Conservation (phyloP, 768 basidiomycete species). For the Phylloporus sp. region DNA sequence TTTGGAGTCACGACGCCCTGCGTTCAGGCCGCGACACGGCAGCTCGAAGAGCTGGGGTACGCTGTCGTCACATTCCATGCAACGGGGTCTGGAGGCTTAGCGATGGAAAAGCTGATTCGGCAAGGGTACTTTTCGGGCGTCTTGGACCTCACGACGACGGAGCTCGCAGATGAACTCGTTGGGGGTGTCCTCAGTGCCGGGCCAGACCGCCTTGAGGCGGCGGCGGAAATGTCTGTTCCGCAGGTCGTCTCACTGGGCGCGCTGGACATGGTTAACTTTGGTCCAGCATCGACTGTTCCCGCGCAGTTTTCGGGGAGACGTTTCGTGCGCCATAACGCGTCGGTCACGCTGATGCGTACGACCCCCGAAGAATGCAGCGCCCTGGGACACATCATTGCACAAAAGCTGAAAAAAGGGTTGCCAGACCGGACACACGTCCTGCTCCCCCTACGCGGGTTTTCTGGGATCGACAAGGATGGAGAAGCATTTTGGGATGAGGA, state of each 20-base stretch:
- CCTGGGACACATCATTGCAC: constrained; percentile 19
- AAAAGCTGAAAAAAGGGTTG: constrained; percentile 17
- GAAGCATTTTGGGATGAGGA: constrained; percentile 25
- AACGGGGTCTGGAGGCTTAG: constrained; percentile 26
- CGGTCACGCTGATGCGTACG: constrained; percentile 32
- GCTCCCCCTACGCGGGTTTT: constrained; percentile 25
- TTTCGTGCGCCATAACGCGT: constrained; percentile 25
- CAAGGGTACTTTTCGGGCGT: constrained; percentile 25
- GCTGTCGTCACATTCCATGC: constrained; percentile 24
- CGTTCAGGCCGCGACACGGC: constrained; percentile 16
- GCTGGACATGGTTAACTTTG: constrained; percentile 35
- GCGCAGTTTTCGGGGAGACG: constrained; percentile 13
- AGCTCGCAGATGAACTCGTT: constrained; percentile 31
- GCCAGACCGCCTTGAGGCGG: constrained; percentile 26
- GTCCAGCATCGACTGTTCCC: constrained; percentile 23
- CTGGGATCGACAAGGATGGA: constrained; percentile 20
- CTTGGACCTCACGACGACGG: constrained; percentile 31
- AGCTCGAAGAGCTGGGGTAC: constrained; percentile 24
- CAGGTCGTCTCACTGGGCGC: constrained; percentile 32
- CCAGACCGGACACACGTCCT: constrained; percentile 19
- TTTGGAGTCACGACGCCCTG: constrained; percentile 27
- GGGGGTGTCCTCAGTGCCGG: constrained; percentile 29
- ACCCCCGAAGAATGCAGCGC: constrained; percentile 19
- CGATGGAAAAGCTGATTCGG: constrained; percentile 30
- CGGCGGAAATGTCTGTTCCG: constrained; percentile 16